Evolutionary conservation across 2,329 filamentous ascomycete genomes (phyloP), one percentile per base, ranked within the genome.

Genomic region (Fusarium dimerum): DNA sequence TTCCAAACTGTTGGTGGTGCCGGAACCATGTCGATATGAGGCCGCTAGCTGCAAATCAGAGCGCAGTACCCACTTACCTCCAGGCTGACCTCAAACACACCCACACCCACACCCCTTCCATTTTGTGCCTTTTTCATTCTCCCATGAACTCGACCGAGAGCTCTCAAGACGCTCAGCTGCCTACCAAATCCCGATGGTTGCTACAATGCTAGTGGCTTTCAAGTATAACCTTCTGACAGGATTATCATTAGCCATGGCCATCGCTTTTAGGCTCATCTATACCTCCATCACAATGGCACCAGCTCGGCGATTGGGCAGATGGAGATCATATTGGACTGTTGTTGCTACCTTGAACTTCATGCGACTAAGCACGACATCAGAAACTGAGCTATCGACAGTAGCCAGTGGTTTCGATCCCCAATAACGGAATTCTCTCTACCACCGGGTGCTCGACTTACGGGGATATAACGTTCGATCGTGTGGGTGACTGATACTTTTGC

Each of bases 11-110:
- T 51, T 18, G 38, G 36, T 50, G 58, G 54, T 51, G 51, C 50
- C 56, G 52, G 50, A 40, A 44, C 43, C 61, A 47, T 56, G 56
- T 45, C 34, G 34, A 49, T 32, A 30, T 39, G 36, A 42, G 50
- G 43, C 40, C 41, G 50, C 36, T 34, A 36, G 20, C 50, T 51
- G 55, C 64, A 55, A 66, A 66, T 65, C 61, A 65, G 52, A 50
- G 52, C 40, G 42, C 53, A 48, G 50, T 30, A 32, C 29, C 17
- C 38, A 47, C 54, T 42, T 48, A 57, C 51, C 55, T 55, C 58
- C 56, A 59, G 51, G 56, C 45, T 51, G 63, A 63, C 61, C 60
- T 66, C 64, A 66, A 65, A 66, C 64, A 43, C 54, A 55, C 57
- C 58, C 20, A 26, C 20, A 26, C 20, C 20, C 20, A 47, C 45